These are phyloP conservation scores for Ophiognomonia clavigignenti-juglandacearum DNA, from an alignment of 2,329 filamentous ascomycete genomes.

Conservation along the genomic window DNA sequence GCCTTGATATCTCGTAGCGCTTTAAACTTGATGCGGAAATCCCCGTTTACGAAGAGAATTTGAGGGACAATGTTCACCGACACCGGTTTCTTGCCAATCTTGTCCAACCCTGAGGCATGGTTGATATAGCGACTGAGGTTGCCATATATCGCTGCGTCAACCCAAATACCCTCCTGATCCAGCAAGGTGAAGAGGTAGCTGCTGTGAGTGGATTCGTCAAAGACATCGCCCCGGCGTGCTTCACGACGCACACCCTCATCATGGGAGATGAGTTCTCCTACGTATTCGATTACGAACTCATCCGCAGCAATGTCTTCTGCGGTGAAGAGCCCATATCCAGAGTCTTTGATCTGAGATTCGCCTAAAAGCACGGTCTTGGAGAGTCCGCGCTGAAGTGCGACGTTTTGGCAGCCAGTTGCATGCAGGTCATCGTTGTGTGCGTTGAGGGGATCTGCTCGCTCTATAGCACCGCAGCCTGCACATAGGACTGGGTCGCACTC, in stretches of 20 bases:
- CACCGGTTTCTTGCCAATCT: constrained; percentile 39
- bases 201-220: constrained; percentile 57
- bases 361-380: constrained; percentile 65
- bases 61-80: constrained; percentile 57
- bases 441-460: constrained; percentile 66
- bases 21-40: constrained; percentile 71
- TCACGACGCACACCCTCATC: constrained; percentile 67
- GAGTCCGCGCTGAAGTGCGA: constrained; percentile 62
- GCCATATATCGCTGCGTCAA: constrained; percentile 72
- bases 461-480: constrained; percentile 61
- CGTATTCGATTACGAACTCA: constrained; percentile 78
- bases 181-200: constrained; percentile 62
- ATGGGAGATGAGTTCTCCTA: constrained; percentile 69
- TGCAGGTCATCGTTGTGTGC: constrained; percentile 53
- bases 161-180: constrained; percentile 57
- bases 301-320: constrained; percentile 62
- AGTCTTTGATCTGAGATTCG: constrained; percentile 60
- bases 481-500: constrained; percentile 81
- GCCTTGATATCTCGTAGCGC: constrained; percentile 61
- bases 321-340: constrained; percentile 72
- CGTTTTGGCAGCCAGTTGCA: constrained; percentile 64
- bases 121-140: constrained; percentile 84
- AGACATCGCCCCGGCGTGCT: constrained; percentile 53
- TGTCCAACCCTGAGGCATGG: constrained; percentile 54
- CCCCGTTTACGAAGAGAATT: constrained; percentile 68